Conservation (phyloP, 805 yeast species). For the Candida yuanshanica region DNA sequence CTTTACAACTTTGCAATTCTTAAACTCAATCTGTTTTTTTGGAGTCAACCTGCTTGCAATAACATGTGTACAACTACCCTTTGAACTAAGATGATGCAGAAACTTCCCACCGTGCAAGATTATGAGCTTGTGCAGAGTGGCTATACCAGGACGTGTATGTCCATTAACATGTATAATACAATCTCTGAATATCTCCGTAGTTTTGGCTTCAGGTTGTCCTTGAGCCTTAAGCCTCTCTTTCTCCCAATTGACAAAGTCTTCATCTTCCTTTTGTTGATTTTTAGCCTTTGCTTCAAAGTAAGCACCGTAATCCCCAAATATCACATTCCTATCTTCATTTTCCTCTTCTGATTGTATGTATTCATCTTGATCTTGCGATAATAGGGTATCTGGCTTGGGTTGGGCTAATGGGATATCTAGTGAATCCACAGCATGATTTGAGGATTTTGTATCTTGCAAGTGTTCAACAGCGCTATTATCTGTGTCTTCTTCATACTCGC, state of each 20-base stretch:
- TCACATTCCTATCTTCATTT: slow-evolving; percentile 8
- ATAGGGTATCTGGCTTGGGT: neutral
- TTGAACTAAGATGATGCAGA: slow-evolving; percentile 60
- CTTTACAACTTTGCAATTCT: slow-evolving; percentile 65
- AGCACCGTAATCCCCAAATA: slow-evolving; percentile 61
- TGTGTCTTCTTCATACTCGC: no score
- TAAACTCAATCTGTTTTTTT: slow-evolving; percentile 59
- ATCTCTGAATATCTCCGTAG: slow-evolving; percentile 43
- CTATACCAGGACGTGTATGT: slow-evolving; percentile 74
- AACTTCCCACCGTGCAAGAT: slow-evolving; percentile 78
- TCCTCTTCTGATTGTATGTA: neutral
- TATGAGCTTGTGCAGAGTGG: slow-evolving; percentile 64
- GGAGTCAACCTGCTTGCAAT: slow-evolving; percentile 78
- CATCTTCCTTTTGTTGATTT: slow-evolving; percentile 59
- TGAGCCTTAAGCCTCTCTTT: slow-evolving; percentile 25
- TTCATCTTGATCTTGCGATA: slow-evolving; percentile 1
- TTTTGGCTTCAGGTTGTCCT: slow-evolving; percentile 1
- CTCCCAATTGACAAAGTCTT: slow-evolving; percentile 45
- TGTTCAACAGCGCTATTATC: neutral
- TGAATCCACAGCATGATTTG: neutral
- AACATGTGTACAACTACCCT: slow-evolving; percentile 77
- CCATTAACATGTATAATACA: slow-evolving; percentile 84
- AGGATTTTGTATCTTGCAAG: neutral
- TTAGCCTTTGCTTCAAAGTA: slow-evolving; percentile 57
- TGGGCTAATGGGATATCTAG: slow-evolving; percentile 6